phyloP scores from a whole-genome alignment of 2,329 filamentous ascomycete genomes.

The Gnomoniopsis smithogilvyi region DNA sequence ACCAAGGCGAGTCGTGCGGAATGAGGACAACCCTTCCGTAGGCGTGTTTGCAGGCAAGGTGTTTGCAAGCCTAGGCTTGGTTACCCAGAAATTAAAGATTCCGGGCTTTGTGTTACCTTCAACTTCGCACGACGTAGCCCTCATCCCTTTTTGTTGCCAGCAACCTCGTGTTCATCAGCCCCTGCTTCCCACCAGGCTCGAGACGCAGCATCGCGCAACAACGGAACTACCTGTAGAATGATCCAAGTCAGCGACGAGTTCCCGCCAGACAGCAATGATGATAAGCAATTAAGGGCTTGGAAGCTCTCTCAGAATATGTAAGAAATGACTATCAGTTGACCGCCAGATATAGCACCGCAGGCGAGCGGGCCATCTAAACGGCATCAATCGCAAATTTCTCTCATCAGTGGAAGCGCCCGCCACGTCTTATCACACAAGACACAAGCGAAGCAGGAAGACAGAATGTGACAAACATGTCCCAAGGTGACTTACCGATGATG shows the following conservation, averaged over 20 bases:
- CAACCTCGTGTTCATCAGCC: neutral
- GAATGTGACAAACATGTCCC: neutral
- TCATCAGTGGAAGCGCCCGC: constrained; percentile 64
- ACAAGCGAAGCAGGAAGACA: neutral
- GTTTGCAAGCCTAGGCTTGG: too few species aligned
- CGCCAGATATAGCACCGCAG: constrained; percentile 78
- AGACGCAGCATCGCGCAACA: neutral
- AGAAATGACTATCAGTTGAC: constrained; percentile 89
- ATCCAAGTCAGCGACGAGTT: neutral
- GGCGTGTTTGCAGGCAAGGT: too few species aligned
- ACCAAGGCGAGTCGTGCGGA: too few species aligned
- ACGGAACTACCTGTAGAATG: neutral
- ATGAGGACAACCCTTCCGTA: too few species aligned
- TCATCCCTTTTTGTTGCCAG: neutral
- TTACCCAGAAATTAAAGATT: too few species aligned
- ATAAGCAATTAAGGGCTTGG: neutral
- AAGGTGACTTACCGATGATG: neutral
- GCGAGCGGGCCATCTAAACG: constrained; percentile 79
- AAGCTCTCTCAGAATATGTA: constrained; percentile 88
- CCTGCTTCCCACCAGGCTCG: neutral
- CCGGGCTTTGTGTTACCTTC: too few species aligned
- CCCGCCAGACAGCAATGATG: too few species aligned
- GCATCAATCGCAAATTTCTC: constrained; percentile 99
- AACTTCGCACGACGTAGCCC: neutral
- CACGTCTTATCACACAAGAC: neutral